phyloP scores from a whole-genome alignment of 2,329 filamentous ascomycete species.

The Epichloe brachyelytri region DNA sequence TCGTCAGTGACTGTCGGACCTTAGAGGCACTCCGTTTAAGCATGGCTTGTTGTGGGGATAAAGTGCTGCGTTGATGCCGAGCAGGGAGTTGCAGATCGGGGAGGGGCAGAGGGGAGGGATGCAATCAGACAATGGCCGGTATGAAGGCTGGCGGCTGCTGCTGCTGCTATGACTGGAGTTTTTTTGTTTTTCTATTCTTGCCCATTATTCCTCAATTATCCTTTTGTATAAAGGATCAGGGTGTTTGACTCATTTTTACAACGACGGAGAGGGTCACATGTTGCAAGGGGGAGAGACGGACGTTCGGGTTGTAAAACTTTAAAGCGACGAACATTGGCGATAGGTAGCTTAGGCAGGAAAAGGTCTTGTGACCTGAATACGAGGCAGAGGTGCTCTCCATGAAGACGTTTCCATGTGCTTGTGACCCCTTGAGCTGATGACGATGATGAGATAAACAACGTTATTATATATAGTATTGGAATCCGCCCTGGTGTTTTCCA shows the following conservation, averaged over 20 bases:
- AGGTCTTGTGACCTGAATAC: neutral
- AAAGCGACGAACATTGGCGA: conserved; percentile 1
- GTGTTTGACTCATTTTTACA: neutral
- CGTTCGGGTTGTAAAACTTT: neutral
- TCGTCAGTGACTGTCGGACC: neutral
- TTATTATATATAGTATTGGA: too few species aligned
- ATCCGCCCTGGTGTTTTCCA: too few species aligned
- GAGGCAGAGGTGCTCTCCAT: neutral
- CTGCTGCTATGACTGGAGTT: neutral
- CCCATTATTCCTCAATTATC: neutral
- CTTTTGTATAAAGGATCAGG: conserved; percentile 3
- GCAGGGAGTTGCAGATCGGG: neutral
- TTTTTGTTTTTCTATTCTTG: neutral
- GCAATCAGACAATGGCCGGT: neutral
- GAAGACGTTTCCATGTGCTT: neutral
- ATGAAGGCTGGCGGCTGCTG: neutral
- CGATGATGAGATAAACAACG: too few species aligned
- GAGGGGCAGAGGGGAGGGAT: neutral
- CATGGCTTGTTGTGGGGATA: neutral
- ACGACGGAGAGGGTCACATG: neutral
- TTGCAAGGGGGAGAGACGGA: neutral
- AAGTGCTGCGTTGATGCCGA: neutral
- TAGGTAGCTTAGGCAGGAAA: neutral
- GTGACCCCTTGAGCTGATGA: too few species aligned
- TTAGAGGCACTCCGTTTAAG: neutral